A percentile compares a stretch with the other conserved stretches of the same genome.
These are phyloP conservation scores for Hyphopichia homilentoma DNA, from an alignment of 805 yeast species.

Conservation along the genomic window DNA sequence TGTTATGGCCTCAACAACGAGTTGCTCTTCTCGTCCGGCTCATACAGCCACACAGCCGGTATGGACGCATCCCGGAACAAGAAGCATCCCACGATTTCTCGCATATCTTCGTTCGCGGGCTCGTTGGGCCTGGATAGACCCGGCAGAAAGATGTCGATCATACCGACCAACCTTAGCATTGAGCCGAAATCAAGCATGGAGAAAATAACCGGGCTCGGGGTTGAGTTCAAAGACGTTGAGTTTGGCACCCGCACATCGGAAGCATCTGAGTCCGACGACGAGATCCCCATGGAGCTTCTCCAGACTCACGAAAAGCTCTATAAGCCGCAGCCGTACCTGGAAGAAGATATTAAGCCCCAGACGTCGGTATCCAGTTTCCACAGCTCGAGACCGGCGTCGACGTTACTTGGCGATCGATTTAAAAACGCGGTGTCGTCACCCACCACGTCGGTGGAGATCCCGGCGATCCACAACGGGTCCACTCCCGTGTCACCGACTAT, in stretches of 20 bases:
- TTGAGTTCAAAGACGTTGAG: constrained; percentile 25
- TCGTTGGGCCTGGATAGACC: too few relatives aligned
- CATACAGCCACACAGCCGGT: too few relatives aligned
- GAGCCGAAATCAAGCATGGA: too few relatives aligned
- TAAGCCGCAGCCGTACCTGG: constrained; percentile 6
- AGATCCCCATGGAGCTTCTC: constrained; percentile 12
- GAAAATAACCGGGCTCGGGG: too few relatives aligned
- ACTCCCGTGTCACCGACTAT: constrained; percentile 4
- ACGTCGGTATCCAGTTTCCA: neutral
- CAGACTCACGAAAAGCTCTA: constrained; percentile 32
- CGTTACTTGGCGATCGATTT: constrained; percentile 9
- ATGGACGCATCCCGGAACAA: too few relatives aligned
- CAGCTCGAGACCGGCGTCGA: neutral
- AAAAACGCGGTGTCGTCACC: constrained; percentile 16
- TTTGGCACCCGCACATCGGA: neutral
- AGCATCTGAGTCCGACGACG: constrained; percentile 1
- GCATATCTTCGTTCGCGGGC: too few relatives aligned
- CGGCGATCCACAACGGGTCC: constrained; percentile 14
- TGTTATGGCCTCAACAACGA: constrained; percentile 21
- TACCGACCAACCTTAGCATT: too few relatives aligned
- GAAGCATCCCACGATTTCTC: too few relatives aligned
- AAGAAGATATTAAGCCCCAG: neutral
- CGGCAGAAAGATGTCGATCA: too few relatives aligned
- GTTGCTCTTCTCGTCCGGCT: constrained; percentile 4
- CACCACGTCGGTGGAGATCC: constrained; percentile 19